Base-by-base conservation (phyloP, 345 rosid genomes). In the Gossypium longicalyx region DNA sequence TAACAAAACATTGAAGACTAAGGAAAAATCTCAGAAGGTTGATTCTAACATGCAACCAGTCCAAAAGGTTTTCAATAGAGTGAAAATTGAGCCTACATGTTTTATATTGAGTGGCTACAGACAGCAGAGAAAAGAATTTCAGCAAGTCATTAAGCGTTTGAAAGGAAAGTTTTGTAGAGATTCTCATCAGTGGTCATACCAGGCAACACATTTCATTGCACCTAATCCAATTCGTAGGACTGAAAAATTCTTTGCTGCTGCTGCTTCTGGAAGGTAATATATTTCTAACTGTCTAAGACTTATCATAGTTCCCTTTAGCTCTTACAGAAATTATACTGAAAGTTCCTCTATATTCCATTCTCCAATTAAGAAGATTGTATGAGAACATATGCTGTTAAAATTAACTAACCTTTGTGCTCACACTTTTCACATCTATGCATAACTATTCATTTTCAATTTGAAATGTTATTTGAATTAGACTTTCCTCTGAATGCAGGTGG, bases 171-270 rank as follows among this genome's bases (percentile, higher is more conserved):
- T 78, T 56, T 95, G 97, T 79, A 87, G 87, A 77, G 94, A 93
- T 81, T 95, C 97, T 81, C 98, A 95, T 84, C 93, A 90, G 16
- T 95, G 99, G 97, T 93, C 97, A 53, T 95, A 91, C 82, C 97
- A 91, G 81, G 98, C 97, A 77, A 95, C 99, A 51, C 99, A 95
- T 69, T 91, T 89, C 73, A 85, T 95, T 53, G 84, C 87, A 65
- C 80, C 97, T 49, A 88, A 86, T 66, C 90, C 94, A 51, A 58
- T 93, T 80, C 85, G 91, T 54, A 86, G 99, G 84, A 95, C 99
- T 19, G 98, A 93, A 70, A 95, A 91, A 77, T 84, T 93, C 62
- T 87, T 87, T 11, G 89, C 89, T 72, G 87, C 89, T 76, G 82
- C 89, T 23, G 87, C 90, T 70, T 85, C 89, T 74, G 87, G 89